These are phyloP conservation scores for Vaccinium myrtillus DNA, from an alignment of 148 eudicot species.

Conservation along the genomic window DNA sequence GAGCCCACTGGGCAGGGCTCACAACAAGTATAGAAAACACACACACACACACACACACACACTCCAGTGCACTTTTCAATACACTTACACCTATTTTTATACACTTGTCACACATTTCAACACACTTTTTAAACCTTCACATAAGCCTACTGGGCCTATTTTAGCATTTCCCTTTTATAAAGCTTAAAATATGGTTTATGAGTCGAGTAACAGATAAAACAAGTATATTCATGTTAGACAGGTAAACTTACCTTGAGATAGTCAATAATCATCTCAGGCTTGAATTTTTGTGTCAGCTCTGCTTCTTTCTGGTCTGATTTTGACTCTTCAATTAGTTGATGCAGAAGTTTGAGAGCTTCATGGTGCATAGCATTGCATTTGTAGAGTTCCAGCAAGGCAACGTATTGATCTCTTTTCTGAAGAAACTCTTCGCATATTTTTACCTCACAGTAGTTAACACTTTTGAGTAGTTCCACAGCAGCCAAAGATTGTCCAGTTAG, in stretches of 20 bases:
- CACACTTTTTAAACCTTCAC: no score
- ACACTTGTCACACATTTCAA: no score
- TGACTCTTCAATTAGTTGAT: constrained; percentile 73
- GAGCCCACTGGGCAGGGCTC: no score
- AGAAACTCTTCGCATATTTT: constrained; percentile 91
- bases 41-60: no score
- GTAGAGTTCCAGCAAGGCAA: constrained; percentile 75
- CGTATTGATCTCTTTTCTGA: constrained; percentile 60
- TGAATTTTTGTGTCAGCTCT: constrained; percentile 71
- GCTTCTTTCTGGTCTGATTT: constrained; percentile 63
- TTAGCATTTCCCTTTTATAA: neutral
- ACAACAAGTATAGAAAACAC: no score
- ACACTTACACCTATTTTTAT: no score
- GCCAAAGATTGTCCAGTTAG: constrained; percentile 85
- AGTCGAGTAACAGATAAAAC: neutral
- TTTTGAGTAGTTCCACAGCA: constrained; percentile 79
- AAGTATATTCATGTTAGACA: neutral
- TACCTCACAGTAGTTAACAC: constrained; percentile 88
- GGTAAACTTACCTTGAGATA: constrained; percentile 75
- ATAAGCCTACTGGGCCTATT: no score
- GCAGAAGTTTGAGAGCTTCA: constrained; percentile 86
- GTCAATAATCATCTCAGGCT: constrained; percentile 91
- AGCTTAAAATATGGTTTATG: neutral
- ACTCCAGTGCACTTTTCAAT: no score
- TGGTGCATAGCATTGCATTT: constrained; percentile 82